Evolutionary conservation across 1,139 yeast genomes (phyloP), one percentile per base, ranked within the genome.

Genomic region (Kurtzmaniella quercitrusa): DNA sequence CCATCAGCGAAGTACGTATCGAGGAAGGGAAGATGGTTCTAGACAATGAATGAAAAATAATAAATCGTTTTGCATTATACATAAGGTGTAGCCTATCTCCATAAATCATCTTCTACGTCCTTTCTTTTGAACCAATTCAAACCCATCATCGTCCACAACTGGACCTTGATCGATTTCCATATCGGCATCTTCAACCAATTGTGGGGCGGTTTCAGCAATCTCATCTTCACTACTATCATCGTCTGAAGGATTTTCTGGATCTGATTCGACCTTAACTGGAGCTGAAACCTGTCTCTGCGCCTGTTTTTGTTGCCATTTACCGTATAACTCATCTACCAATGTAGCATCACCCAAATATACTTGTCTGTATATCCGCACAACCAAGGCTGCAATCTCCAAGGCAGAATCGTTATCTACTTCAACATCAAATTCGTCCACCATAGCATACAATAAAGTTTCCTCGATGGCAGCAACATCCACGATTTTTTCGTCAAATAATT

Each of bases 401-500:
- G 95, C 95, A 11, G 95, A 82, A 51, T 87, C 96, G 59, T 93
- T 96, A 54, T 93, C 97, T 35, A 93, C 78, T 42, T 80, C 77
- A 5, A 86, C 86, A 45, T 88, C 96, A 57, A 93, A 93, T 61
- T 93, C 99, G 63, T 93, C 98, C 49, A 83, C 80, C 96, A 93
- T 88, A 34, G 95, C 94, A 56, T 86, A 86, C 40, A 87, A 67
- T 47, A 93, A 66, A 8, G 96, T 80, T 59, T 87, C 96, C 63
- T 93, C 98, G 21, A 93, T 78, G 49, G 85, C 77, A 42, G 80
- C 84, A 6, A 84, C 71, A 55, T 89, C 98, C 7, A 91, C 87
- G 9, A 73, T 65, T 42, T 66, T 74, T 42, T 76, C 84, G 39
- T 74, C 77, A 57, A 91, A 93, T 44, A 89, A 70, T 36, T 89